A percentile compares a stretch with the other conserved stretches of the same genome.
Evolutionary conservation across 2,329 filamentous ascomycete species (phyloP).

Genomic region (Truncatella angustata): DNA sequence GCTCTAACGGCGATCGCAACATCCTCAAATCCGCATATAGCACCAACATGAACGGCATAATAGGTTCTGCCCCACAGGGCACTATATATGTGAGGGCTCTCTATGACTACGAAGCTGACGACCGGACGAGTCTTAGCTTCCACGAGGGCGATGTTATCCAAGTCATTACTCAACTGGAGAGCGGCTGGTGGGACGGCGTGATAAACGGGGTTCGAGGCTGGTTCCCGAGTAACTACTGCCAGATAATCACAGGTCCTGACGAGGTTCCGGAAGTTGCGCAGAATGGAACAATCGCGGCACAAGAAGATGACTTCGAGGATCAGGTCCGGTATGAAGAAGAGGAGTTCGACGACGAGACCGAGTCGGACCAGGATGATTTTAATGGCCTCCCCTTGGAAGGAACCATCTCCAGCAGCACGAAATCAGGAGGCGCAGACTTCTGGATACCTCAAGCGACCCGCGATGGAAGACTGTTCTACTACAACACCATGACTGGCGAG

Average conservation of each 20-base stretch:
- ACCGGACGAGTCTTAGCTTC: conserved; percentile 94
- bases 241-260: conserved; percentile 74
- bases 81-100: conserved; percentile 91
- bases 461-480: conserved; percentile 92
- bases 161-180: conserved; percentile 96
- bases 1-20: conserved; percentile 30
- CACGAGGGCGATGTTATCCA: conserved; percentile 96
- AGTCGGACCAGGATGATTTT: conserved; percentile 59
- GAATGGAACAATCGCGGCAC: conserved; percentile 52
- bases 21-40: conserved; percentile 23
- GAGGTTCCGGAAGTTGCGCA: conserved; percentile 65
- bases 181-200: conserved; percentile 98
- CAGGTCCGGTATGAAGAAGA: conserved; percentile 65
- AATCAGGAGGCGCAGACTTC: conserved; percentile 87
- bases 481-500: conserved; percentile 95
- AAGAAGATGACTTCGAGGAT: conserved; percentile 62
- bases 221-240: conserved; percentile 99
- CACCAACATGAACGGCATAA: conserved; percentile 57
- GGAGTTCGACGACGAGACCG: conserved; percentile 65
- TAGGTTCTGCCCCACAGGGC: conserved; percentile 58
- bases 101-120: conserved; percentile 97
- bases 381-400: conserved; percentile 68
- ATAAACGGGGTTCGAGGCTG: conserved; percentile 96
- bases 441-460: conserved; percentile 98
- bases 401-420: conserved; percentile 51